These are phyloP conservation scores for Solidago caesia DNA, from an alignment of 129 eudicot genomes.

Conservation along the genomic window DNA sequence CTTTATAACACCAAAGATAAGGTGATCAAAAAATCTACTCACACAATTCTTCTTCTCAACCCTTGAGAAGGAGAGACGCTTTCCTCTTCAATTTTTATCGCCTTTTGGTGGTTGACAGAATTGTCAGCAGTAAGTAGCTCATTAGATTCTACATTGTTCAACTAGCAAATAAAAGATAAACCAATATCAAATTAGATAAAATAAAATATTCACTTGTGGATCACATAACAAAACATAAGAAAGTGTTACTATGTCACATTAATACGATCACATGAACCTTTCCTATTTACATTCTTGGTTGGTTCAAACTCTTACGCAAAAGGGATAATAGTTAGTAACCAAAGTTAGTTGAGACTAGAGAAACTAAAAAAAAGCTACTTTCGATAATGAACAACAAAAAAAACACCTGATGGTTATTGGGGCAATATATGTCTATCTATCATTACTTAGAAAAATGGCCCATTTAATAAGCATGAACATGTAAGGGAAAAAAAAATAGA, in stretches of 20 bases:
- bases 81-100: slow-evolving; percentile 46
- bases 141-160: slow-evolving; percentile 21
- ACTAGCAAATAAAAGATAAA: slow-evolving; percentile 28
- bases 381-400: too few species aligned
- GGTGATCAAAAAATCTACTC: slow-evolving; percentile 24
- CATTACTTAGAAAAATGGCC: too few species aligned
- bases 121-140: slow-evolving; percentile 37
- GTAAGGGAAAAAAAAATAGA: neutral
- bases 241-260: neutral
- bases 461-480: neutral
- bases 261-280: neutral
- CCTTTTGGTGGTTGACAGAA: slow-evolving; percentile 29
- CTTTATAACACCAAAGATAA: neutral
- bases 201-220: neutral
- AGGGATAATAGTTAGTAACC: too few species aligned
- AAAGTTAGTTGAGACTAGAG: too few species aligned
- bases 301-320: too few species aligned
- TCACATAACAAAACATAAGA: neutral
- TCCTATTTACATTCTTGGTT: neutral
- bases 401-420: too few species aligned
- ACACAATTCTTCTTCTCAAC: slow-evolving; percentile 78
- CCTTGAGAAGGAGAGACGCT: slow-evolving; percentile 43
- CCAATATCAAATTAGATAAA: neutral
- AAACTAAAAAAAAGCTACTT: too few species aligned
- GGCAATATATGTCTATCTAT: neutral